A percentile compares a stretch with the other conserved stretches of the same genome.
Conservation (phyloP, 1,284 basidiomycete species). For the Meripilus lineatus region DNA sequence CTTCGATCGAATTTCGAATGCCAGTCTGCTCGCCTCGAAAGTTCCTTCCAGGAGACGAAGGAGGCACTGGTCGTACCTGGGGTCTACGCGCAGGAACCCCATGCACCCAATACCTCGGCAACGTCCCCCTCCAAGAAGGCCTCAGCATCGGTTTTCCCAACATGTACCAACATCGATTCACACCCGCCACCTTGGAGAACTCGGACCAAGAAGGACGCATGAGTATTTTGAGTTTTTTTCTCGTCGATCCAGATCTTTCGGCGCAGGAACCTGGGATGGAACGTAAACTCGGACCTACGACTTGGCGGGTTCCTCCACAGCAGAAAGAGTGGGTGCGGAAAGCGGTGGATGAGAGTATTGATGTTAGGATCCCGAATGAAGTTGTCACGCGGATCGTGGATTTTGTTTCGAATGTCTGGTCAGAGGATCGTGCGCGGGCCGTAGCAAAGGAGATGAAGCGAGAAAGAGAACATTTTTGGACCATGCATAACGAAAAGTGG, state of each 20-base stretch:
- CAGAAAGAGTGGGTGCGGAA: constrained; percentile 37
- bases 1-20: constrained; percentile 41
- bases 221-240: constrained; percentile 35
- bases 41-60: constrained; percentile 37
- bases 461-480: constrained; percentile 33
- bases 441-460: constrained; percentile 28
- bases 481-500: constrained; percentile 36
- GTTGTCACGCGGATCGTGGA: constrained; percentile 38
- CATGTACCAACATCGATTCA: constrained; percentile 43
- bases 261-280: constrained; percentile 17
- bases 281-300: constrained; percentile 24
- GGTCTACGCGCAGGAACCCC: constrained; percentile 40
- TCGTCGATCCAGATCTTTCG: constrained; percentile 43
- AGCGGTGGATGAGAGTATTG: constrained; percentile 31
- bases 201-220: constrained; percentile 31
- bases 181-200: constrained; percentile 33
- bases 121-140: constrained; percentile 30
- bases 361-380: constrained; percentile 36
- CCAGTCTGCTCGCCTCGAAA: constrained; percentile 40
- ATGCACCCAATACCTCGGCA: constrained; percentile 43
- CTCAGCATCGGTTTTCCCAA: constrained; percentile 48
- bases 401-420: constrained; percentile 34
- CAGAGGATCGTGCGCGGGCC: constrained; percentile 31
- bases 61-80: constrained; percentile 43
- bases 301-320: constrained; percentile 39